Percentiles rank a stretch among this genome's conserved stretches.
Conservation (phyloP, 1,284 basidiomycete species). For the Bondarzewia mesenterica region DNA sequence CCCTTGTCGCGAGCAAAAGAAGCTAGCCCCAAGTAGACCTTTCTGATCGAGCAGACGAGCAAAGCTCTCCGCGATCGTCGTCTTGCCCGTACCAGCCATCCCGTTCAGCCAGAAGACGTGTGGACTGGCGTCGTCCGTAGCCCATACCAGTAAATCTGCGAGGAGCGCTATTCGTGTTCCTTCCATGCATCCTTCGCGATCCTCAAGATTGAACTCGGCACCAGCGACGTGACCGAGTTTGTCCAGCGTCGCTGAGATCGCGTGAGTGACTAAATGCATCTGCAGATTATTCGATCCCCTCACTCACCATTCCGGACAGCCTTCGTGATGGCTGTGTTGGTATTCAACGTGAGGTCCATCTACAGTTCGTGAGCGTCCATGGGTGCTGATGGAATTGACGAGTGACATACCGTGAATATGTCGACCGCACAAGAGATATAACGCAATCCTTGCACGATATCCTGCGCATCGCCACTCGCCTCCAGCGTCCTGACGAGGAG, state of each 20-base stretch:
- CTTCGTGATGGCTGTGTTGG: neutral
- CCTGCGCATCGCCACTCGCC: neutral
- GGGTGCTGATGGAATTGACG: neutral
- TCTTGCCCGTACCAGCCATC: slow-evolving; percentile 18
- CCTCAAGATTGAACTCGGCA: neutral
- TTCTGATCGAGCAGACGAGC: neutral
- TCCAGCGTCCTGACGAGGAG: neutral
- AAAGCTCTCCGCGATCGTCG: slow-evolving; percentile 16
- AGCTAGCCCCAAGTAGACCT: neutral
- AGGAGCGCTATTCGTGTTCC: slow-evolving; percentile 13
- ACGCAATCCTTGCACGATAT: neutral
- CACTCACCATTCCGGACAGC: neutral
- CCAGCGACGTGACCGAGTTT: neutral
- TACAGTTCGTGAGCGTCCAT: neutral
- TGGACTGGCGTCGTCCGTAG: neutral
- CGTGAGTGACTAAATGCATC: neutral
- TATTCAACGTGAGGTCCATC: neutral
- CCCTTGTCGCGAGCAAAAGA: slow-evolving; percentile 1
- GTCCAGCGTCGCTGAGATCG: neutral
- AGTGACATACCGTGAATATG: neutral
- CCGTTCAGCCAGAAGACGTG: slow-evolving; percentile 18
- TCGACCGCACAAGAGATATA: neutral
- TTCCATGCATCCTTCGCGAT: slow-evolving; percentile 1
- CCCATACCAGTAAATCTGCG: slow-evolving; percentile 11
- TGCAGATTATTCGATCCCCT: neutral